Base-by-base conservation (phyloP, 2,329 filamentous ascomycete genomes). In the Scolecobasidium constrictum region DNA sequence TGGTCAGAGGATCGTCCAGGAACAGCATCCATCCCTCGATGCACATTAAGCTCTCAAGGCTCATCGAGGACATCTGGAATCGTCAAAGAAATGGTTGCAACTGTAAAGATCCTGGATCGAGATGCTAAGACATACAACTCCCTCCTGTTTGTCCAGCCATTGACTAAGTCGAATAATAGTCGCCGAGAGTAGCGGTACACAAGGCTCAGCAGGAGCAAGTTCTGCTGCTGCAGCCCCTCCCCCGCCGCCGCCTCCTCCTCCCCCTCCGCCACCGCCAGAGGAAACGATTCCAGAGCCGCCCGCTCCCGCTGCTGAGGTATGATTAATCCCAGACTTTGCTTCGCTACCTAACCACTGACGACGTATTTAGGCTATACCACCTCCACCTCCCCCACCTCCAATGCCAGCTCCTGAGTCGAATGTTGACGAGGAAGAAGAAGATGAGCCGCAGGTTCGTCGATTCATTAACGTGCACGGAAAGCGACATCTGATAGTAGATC, bases 101-200 rank as follows among this genome's bases (percentile, higher is more conserved):
- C n/a, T n/a, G n/a, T n/a, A n/a, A n/a, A n/a, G n/a, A n/a, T n/a
- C n/a, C n/a, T n/a, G n/a, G n/a, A n/a, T n/a, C n/a, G n/a, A n/a
- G n/a, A n/a, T n/a, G n/a, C n/a, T n/a, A n/a, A n/a, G n/a, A n/a
- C n/a, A n/a, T n/a, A n/a, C n/a, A n/a, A n/a, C n/a, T n/a, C n/a
- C n/a, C n/a, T n/a, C n/a, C n/a, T n/a, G n/a, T n/a, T n/a, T n/a
- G n/a, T n/a, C n/a, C n/a, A n/a, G n/a, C n/a, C n/a, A n/a, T n/a
- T n/a, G n/a, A n/a, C n/a, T n/a, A n/a, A n/a, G n/a, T n/a, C n/a
- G n/a, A n/a, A n/a, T n/a, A n/a, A n/a, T n/a, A n/a, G n/a, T n/a
- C 15, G 40, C 31, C 9, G 40, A 42, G 40, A 36, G 20, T 31
- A 42, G 34, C 22, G 33, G 34, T n/a, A 42, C 20, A 17, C 31